Percentiles rank a stretch among this genome's conserved stretches.
These are phyloP conservation scores for Globisporangium rhizosaccharum DNA, from an alignment of 352 stramenopile genomes.

Conservation along the genomic window DNA sequence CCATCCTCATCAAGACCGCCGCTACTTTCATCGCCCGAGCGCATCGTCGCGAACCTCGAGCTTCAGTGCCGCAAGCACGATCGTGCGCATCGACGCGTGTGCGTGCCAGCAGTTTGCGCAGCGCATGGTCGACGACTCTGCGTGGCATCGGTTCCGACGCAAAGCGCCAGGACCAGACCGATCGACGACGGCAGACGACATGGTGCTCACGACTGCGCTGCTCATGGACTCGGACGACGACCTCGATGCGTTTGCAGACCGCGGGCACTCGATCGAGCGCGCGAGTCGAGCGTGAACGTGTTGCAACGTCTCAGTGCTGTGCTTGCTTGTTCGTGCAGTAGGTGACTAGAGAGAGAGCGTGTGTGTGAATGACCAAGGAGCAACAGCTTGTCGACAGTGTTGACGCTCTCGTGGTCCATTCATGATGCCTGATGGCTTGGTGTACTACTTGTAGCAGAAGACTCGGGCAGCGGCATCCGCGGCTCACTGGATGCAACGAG, in stretches of 20 bases:
- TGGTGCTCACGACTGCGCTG: conserved; percentile 3
- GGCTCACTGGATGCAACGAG: background rate
- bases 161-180: background rate
- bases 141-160: conserved; percentile 1
- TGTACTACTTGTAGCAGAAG: background rate
- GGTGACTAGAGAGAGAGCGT: too few relatives aligned
- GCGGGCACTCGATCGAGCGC: background rate
- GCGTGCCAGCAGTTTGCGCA: conserved; percentile 1
- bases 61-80: background rate
- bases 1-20: too few relatives aligned
- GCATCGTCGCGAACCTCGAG: conserved; percentile 1
- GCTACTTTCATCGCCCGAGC: background rate
- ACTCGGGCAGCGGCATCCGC: background rate
- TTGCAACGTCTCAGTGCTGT: background rate
- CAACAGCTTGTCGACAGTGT: too few relatives aligned
- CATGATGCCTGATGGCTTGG: background rate
- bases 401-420: too few relatives aligned
- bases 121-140: background rate
- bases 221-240: conserved; percentile 4
- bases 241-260: background rate
- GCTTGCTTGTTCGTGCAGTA: too few relatives aligned
- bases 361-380: too few relatives aligned
- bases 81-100: background rate
- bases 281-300: background rate
- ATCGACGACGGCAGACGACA: background rate